These are phyloP conservation scores for Sideroxylon spinosum DNA, from an alignment of 179 eudicot species.

Conservation along the genomic window DNA sequence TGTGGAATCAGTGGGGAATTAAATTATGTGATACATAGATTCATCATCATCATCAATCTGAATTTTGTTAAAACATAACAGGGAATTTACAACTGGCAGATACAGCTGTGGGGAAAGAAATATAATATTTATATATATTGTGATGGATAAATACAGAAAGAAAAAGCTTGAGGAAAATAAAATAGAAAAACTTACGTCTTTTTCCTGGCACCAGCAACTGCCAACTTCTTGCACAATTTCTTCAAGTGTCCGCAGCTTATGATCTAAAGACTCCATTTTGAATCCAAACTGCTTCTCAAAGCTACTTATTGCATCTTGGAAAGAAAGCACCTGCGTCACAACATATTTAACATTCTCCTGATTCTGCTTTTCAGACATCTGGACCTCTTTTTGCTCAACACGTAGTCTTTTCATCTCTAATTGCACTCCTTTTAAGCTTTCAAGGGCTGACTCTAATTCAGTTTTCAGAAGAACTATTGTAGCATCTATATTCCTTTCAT, in stretches of 20 bases:
- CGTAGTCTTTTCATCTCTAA: conserved; percentile 45
- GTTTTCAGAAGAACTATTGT: conserved; percentile 52
- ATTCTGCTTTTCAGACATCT: conserved; percentile 43
- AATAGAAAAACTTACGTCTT: conserved; percentile 46
- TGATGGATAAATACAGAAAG: too few species aligned
- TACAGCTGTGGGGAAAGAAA: background rate
- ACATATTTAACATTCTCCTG: conserved; percentile 40
- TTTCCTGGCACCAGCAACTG: conserved; percentile 43
- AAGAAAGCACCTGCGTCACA: conserved; percentile 35
- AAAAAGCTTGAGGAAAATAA: background rate
- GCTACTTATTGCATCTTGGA: conserved; percentile 45
- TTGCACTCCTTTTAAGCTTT: conserved; percentile 57
- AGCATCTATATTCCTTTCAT: conserved; percentile 31
- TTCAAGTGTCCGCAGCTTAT: conserved; percentile 48
- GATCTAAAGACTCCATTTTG: conserved; percentile 40
- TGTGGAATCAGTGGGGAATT: background rate
- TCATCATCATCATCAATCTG: background rate
- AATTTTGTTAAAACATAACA: background rate
- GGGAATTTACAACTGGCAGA: background rate
- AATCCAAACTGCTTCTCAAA: conserved; percentile 50
- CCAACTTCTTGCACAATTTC: conserved; percentile 39
- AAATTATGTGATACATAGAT: background rate
- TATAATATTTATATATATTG: background rate
- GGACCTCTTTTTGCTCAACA: conserved; percentile 50
- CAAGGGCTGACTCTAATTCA: conserved; percentile 63